Percentiles rank a stretch among this genome's conserved stretches.
phyloP scores from a whole-genome alignment of 2,329 filamentous ascomycete species.

The Paracoccidioides brasiliensis region DNA sequence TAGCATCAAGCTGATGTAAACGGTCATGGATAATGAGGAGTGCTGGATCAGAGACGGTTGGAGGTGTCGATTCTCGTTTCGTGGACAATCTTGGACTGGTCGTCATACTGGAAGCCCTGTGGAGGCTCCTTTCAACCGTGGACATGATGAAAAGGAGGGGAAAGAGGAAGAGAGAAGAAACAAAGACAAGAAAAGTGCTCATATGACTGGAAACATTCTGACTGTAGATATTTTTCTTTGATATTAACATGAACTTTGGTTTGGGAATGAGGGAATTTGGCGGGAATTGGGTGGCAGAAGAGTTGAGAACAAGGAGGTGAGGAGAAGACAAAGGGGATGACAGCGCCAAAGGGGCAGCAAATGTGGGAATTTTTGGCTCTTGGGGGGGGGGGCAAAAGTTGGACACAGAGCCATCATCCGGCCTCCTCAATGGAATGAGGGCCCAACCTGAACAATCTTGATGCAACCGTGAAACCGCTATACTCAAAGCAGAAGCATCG shows the following conservation, averaged over 20 bases:
- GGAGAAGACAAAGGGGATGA: background rate
- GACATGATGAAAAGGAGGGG: slow-evolving; percentile 19
- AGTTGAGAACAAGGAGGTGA: background rate
- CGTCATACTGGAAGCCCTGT: slow-evolving; percentile 26
- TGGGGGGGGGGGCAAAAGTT: background rate
- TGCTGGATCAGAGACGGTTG: slow-evolving; percentile 22
- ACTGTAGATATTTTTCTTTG: background rate
- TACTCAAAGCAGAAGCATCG: background rate
- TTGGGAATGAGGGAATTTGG: background rate
- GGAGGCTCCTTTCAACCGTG: slow-evolving; percentile 23
- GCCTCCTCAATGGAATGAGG: background rate
- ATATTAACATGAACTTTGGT: background rate
- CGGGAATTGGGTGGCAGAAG: background rate
- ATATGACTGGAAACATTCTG: background rate
- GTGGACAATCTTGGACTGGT: slow-evolving; percentile 26
- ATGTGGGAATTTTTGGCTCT: background rate
- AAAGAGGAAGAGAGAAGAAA: background rate
- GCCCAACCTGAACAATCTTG: background rate
- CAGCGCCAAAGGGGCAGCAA: background rate
- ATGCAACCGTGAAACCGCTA: background rate
- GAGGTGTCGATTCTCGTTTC: slow-evolving; percentile 23
- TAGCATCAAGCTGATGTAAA: slow-evolving; percentile 26
- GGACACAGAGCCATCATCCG: background rate
- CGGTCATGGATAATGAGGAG: slow-evolving; percentile 27
- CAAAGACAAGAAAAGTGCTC: background rate